A percentile compares a stretch with the other conserved stretches of the same genome.
These are phyloP conservation scores for Mycena chlorophos DNA, from an alignment of 768 basidiomycete genomes.

Conservation along the genomic window DNA sequence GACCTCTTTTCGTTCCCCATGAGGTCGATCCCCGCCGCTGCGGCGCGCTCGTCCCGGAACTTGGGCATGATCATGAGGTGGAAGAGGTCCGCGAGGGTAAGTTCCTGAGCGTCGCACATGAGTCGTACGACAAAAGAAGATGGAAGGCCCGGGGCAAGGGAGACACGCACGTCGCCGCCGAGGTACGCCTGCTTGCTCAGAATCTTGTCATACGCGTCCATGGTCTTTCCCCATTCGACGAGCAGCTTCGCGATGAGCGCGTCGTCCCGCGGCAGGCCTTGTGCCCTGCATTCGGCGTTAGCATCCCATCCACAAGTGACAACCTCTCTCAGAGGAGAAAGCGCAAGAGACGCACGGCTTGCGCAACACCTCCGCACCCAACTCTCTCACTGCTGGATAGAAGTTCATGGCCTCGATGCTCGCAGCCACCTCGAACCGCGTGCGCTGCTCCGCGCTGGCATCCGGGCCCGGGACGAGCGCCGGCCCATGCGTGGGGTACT, in stretches of 20 bases:
- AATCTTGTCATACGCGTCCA: slow-evolving; percentile 14
- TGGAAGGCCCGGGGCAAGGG: not conserved
- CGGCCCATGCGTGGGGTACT: no score
- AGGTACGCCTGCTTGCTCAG: slow-evolving; percentile 12
- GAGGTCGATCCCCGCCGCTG: slow-evolving; percentile 13
- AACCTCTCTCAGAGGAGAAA: not conserved
- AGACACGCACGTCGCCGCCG: slow-evolving; percentile 7
- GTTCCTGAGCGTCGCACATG: slow-evolving; percentile 37
- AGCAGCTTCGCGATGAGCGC: not conserved
- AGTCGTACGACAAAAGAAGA: not conserved
- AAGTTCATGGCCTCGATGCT: no score
- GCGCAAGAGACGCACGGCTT: not conserved
- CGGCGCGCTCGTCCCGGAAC: not conserved
- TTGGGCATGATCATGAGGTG: slow-evolving; percentile 39
- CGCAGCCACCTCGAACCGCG: no score
- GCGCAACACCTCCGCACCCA: not conserved
- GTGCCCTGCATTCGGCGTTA: not conserved
- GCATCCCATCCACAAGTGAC: not conserved
- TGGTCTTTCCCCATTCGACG: not conserved
- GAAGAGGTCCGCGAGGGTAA: slow-evolving; percentile 52
- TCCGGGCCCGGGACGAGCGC: no score
- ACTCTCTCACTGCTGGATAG: not conserved
- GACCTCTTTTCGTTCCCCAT: slow-evolving; percentile 28
- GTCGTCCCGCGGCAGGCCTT: not conserved
- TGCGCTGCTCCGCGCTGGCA: no score